Percentiles rank a stretch among this genome's conserved stretches.
Evolutionary conservation across 1,284 basidiomycete species (phyloP).

Genomic region (Stygiomarasmius scandens): DNA sequence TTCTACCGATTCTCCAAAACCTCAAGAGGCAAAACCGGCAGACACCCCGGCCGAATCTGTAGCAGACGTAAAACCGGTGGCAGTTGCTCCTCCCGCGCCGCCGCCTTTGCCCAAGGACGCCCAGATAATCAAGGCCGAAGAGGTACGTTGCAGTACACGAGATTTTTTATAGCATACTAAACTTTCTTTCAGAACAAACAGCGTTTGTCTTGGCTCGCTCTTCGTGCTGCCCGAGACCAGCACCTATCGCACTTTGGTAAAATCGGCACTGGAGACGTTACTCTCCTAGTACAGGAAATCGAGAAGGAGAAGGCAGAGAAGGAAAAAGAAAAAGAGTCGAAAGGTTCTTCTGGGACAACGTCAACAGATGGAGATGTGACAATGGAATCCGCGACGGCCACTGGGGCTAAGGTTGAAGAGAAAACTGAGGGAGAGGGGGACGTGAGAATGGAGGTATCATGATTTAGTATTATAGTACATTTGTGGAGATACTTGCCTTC

Average conservation of each 20-base stretch:
- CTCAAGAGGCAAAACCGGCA: constrained; percentile 17
- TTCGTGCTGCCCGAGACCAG: constrained; percentile 71
- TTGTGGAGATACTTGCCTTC: too few species aligned
- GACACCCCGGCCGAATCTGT: constrained; percentile 16
- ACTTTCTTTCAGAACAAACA: constrained; percentile 59
- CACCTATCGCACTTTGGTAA: constrained; percentile 74
- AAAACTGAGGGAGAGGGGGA: constrained; percentile 45
- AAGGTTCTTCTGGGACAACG: constrained; percentile 19
- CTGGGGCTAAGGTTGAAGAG: constrained; percentile 1
- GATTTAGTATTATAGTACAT: too few species aligned
- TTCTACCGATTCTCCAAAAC: constrained; percentile 34
- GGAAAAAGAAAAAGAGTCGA: constrained; percentile 37
- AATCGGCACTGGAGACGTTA: constrained; percentile 77
- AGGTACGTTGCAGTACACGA: constrained; percentile 52
- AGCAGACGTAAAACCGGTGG: constrained; percentile 17
- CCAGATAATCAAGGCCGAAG: constrained; percentile 60
- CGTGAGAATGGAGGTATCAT: constrained; percentile 56
- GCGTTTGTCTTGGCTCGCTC: constrained; percentile 76
- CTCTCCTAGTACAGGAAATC: constrained; percentile 65
- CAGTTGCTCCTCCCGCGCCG: constrained; percentile 21
- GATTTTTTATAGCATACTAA: not conserved
- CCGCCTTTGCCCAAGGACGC: constrained; percentile 44
- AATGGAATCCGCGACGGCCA: constrained; percentile 1
- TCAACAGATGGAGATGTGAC: constrained; percentile 9
- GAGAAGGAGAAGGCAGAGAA: constrained; percentile 64